Evolutionary conservation across 331 rosid species (phyloP).

Genomic region (Pyracantha coccinea): DNA sequence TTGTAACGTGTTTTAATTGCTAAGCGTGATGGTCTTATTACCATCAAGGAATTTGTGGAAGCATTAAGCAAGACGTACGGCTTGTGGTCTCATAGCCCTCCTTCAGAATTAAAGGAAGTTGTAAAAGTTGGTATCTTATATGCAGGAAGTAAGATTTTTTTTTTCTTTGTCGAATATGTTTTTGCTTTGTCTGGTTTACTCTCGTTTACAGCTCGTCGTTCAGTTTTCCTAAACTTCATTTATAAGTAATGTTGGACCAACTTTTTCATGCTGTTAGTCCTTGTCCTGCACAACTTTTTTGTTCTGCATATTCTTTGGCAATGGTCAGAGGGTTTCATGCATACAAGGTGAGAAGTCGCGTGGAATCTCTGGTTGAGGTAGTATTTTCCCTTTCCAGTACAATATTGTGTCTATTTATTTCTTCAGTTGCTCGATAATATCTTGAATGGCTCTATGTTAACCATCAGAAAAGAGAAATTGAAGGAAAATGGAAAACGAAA

Average conservation of each 20-base stretch:
- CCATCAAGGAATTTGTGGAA: constrained; percentile 75
- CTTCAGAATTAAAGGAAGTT: constrained; percentile 57
- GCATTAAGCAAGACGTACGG: constrained; percentile 69
- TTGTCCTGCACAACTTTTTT: neutral
- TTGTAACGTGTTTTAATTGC: constrained; percentile 8
- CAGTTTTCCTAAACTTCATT: neutral
- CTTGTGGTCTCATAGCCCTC: constrained; percentile 57
- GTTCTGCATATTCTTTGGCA: constrained; percentile 23
- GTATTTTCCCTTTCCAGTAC: neutral
- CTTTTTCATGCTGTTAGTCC: neutral
- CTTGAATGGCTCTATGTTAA: neutral
- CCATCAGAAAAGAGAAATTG: neutral
- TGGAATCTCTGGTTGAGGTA: constrained; percentile 91
- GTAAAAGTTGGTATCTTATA: neutral
- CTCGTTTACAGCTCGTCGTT: neutral
- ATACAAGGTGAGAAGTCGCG: constrained; percentile 97
- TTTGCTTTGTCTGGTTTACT: neutral
- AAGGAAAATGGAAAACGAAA: neutral
- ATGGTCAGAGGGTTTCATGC: constrained; percentile 99
- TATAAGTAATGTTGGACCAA: neutral
- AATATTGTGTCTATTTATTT: neutral
- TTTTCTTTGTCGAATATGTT: neutral
- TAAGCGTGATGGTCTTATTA: constrained; percentile 20
- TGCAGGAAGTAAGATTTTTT: neutral
- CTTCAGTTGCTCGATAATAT: neutral